phyloP scores from a whole-genome alignment of 139 green algal species.

The Chlamydomonas schloesseri region DNA sequence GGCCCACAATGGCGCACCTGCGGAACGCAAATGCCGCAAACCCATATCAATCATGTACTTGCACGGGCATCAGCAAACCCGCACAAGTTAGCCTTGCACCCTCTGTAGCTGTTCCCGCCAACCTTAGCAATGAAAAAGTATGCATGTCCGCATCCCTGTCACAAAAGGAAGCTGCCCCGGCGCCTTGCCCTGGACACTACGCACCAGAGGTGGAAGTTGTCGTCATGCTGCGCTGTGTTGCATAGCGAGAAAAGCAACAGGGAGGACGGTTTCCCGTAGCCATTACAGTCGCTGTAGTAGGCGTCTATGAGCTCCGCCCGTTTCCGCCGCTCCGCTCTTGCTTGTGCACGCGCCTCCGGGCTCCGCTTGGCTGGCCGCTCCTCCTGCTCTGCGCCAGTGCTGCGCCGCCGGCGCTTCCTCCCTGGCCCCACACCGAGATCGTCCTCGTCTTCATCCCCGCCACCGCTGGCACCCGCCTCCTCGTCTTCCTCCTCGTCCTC shows the following conservation, averaged over 20 bases:
- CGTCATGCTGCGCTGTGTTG: conserved; percentile 69
- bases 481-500: conserved; percentile 9
- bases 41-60: too few relatives aligned
- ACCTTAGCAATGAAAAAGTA: too few relatives aligned
- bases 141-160: too few relatives aligned
- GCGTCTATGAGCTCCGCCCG: conserved; percentile 43
- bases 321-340: background rate
- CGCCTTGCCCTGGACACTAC: conserved; percentile 1
- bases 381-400: background rate
- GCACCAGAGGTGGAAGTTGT: conserved; percentile 80
- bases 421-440: background rate
- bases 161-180: too few relatives aligned
- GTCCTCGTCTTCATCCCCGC: conserved; percentile 1
- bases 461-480: background rate
- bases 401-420: conserved; percentile 1
- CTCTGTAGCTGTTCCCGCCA: too few relatives aligned
- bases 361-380: conserved; percentile 34
- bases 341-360: background rate
- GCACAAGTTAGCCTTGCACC: too few relatives aligned
- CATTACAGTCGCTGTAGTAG: conserved; percentile 71
- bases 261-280: conserved; percentile 81
- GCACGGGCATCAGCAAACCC: too few relatives aligned
- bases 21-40: background rate
- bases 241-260: conserved; percentile 80
- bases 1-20: conserved; percentile 84